Percentiles rank a stretch among this genome's conserved stretches.
Evolutionary conservation across 805 yeast species (phyloP).

Genomic region (Saccharomycopsis malanga): DNA sequence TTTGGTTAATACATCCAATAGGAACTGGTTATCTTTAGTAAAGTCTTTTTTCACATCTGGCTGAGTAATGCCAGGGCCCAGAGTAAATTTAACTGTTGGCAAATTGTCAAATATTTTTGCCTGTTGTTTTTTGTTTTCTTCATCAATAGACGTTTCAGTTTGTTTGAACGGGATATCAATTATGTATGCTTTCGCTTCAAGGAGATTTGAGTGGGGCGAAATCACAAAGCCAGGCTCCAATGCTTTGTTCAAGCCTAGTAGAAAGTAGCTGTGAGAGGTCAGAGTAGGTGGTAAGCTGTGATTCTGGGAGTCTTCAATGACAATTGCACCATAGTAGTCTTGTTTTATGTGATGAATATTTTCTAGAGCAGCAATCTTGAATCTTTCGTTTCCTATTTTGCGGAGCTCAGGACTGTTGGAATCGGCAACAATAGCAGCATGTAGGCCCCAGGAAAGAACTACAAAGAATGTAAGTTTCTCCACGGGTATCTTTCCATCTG

Average conservation of each 20-base stretch:
- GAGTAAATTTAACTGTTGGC: too few species aligned
- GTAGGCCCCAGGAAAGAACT: constrained; percentile 72
- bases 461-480: constrained; percentile 34
- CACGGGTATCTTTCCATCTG: constrained; percentile 8
- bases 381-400: constrained; percentile 49
- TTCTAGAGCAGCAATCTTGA: constrained; percentile 50
- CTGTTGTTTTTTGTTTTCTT: constrained; percentile 34
- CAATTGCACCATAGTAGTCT: constrained; percentile 38
- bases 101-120: not conserved
- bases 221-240: constrained; percentile 58
- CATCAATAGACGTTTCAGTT: not conserved
- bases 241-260: constrained; percentile 46
- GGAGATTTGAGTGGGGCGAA: constrained; percentile 38
- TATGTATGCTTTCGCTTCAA: constrained; percentile 4
- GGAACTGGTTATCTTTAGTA: constrained; percentile 6
- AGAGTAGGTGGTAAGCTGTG: not conserved
- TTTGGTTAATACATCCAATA: constrained; percentile 42
- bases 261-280: constrained; percentile 48
- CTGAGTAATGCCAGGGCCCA: constrained; percentile 13
- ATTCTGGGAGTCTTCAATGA: constrained; percentile 18
- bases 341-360: constrained; percentile 42
- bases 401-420: constrained; percentile 61
- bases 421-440: constrained; percentile 71
- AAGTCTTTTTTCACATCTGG: constrained; percentile 33
- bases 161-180: constrained; percentile 15